These are phyloP conservation scores for Calonectria pauciramosa DNA, from an alignment of 2,329 filamentous ascomycete genomes.

Conservation along the genomic window DNA sequence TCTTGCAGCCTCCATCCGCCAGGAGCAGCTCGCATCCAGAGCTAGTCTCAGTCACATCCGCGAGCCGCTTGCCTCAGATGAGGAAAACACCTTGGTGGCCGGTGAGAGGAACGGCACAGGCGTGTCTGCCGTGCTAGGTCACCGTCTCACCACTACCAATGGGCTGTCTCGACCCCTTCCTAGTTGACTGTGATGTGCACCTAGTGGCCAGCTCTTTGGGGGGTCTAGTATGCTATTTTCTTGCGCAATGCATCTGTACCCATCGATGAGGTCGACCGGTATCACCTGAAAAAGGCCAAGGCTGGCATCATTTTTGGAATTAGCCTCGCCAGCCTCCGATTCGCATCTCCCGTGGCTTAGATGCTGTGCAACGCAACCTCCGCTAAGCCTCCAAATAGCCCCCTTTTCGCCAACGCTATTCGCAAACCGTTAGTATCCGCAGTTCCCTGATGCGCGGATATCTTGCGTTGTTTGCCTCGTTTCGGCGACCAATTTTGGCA, in stretches of 20 bases:
- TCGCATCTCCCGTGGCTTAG: constrained; percentile 11
- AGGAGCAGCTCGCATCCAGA: neutral
- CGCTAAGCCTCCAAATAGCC: constrained; percentile 9
- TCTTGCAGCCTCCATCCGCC: neutral
- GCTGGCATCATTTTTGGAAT: neutral
- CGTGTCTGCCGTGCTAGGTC: neutral
- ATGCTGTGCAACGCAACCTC: neutral
- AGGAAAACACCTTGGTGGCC: neutral
- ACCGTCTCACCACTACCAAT: constrained; percentile 10
- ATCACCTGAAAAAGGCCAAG: constrained; percentile 6
- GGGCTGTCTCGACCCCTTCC: constrained; percentile 4
- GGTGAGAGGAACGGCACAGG: neutral
- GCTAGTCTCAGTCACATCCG: constrained; percentile 7
- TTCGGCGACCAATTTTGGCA: neutral
- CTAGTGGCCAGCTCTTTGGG: neutral
- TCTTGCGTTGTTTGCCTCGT: neutral
- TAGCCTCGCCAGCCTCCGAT: constrained; percentile 2
- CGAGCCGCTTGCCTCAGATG: constrained; percentile 2
- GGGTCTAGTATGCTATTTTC: neutral
- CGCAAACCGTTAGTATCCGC: constrained; percentile 8
- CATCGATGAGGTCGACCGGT: neutral
- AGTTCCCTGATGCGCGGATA: neutral
- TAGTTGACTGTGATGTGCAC: neutral
- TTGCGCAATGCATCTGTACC: neutral
- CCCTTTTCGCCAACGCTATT: neutral